These are phyloP conservation scores for Myriosclerotinia duriaeana DNA, from an alignment of 2,329 filamentous ascomycete species.

Conservation along the genomic window DNA sequence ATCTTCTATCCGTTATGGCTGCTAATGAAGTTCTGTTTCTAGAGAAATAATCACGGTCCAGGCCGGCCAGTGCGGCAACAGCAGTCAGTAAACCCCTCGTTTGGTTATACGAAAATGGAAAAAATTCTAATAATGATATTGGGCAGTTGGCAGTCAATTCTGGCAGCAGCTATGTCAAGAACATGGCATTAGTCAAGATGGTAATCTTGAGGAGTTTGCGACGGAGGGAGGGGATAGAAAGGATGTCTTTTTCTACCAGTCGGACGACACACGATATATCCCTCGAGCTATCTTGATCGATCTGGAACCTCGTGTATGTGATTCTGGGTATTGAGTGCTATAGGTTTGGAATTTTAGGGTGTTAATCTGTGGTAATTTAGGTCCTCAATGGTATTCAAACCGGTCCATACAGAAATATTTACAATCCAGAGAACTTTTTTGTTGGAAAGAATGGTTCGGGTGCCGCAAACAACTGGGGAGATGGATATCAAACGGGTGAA, in stretches of 20 bases:
- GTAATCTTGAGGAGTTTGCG: conserved; percentile 95
- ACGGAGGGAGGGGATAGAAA: conserved; percentile 97
- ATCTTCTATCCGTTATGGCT: conserved; percentile 13
- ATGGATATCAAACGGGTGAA: conserved; percentile 91
- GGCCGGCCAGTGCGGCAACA: conserved; percentile 98
- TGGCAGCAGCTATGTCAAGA: conserved; percentile 99
- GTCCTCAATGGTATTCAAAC: conserved; percentile 91
- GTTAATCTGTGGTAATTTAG: conserved; percentile 42
- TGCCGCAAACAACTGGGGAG: conserved; percentile 97
- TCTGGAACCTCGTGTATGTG: conserved; percentile 77
- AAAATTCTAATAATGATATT: conserved; percentile 24
- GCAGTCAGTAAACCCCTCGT: conserved; percentile 65
- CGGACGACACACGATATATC: conserved; percentile 97
- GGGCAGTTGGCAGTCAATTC: conserved; percentile 87
- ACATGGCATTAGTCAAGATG: conserved; percentile 96
- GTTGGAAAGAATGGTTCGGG: conserved; percentile 90
- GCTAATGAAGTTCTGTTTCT: conserved; percentile 22
- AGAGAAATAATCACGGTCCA: conserved; percentile 99
- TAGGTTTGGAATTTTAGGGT: not conserved
- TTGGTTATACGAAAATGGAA: not conserved
- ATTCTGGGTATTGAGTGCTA: not conserved
- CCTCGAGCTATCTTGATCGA: conserved; percentile 94
- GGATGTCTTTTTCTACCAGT: conserved; percentile 99
- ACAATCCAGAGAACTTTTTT: conserved; percentile 99
- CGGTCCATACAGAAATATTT: conserved; percentile 95